Evolutionary conservation across 352 stramenopile species (phyloP), one percentile per base, ranked within the genome.

Genomic region (Phytophthora multivora): DNA sequence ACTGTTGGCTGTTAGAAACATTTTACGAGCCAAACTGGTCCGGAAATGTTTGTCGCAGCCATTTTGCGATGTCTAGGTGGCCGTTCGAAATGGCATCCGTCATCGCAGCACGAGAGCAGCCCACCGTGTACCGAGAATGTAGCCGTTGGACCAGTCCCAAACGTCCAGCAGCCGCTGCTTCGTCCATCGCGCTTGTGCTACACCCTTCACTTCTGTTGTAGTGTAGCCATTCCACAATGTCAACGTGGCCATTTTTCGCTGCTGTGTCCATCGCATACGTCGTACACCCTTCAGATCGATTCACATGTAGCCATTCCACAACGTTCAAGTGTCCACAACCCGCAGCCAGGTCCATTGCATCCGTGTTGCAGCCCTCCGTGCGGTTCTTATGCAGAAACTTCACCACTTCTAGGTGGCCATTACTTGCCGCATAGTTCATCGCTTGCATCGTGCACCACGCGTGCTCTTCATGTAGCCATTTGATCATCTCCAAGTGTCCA

Each of bases 211-310:
- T 6, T 5, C 71, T 42, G 23, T 77, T 26, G n/a, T 23, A 5
- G 18, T 77, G 51, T 5, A 80, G 39, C 48, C 59, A 80, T 35
- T 62, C 33, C 5, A 76, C 35, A 8, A 80, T 12, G 1, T 59
- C n/a, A 6, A 72, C n/a, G 42, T 54, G 50, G 11, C 59, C 59
- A 15, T 69, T 57, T n/a, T 57, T 51, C 6, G 49, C 59, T 6
- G 54, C 60, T 0, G 25, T 10, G 10, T 64, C 54, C 49, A 71
- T 75, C 0, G 60, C 59, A 30, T 51, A 53, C 8, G 33, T 4
- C 10, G 66, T 60, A n/a, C 54, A 70, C 13, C 63, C 66, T 43
- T 69, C 59, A 16, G 6, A 39, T 7, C 52, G 40, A 18, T 66
- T 62, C 13, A 33, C 23, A 50, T 66, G 21, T 21, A 73, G 25